A percentile compares a stretch with the other conserved stretches of the same genome.
These are phyloP conservation scores for Solanum acaule DNA, from an alignment of 257 asterid species.

Conservation along the genomic window DNA sequence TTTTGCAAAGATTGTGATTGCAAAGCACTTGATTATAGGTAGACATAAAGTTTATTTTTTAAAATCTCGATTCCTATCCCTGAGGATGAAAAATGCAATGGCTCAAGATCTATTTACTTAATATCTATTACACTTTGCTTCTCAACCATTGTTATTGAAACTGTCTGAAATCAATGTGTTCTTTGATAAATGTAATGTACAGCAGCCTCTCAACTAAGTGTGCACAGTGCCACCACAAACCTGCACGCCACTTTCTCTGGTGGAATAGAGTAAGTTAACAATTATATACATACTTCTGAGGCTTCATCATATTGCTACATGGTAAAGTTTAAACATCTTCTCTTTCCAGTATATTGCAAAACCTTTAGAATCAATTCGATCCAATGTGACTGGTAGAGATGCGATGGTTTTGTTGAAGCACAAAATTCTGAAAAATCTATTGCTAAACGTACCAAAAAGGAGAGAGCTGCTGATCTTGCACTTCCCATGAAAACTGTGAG, in stretches of 20 bases:
- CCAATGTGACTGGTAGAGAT: conserved; percentile 28
- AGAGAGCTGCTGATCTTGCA: conserved; percentile 91
- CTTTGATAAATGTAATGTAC: not conserved
- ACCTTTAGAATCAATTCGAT: conserved; percentile 52
- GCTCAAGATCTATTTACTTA: not conserved
- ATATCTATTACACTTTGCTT: not conserved
- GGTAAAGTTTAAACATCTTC: not conserved
- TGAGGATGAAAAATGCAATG: not conserved
- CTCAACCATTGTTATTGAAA: not conserved
- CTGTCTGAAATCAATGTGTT: too few species aligned
- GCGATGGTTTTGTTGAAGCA: conserved; percentile 81
- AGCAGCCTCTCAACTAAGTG: not conserved
- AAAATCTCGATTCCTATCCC: not conserved
- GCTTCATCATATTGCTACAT: not conserved
- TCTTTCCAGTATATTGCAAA: conserved; percentile 44
- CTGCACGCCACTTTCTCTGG: not conserved
- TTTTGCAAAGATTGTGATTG: conserved; percentile 59
- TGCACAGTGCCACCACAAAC: not conserved
- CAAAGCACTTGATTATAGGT: conserved; percentile 37
- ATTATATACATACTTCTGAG: not conserved
- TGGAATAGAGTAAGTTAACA: conserved; percentile 16
- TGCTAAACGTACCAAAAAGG: conserved; percentile 61
- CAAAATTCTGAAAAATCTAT: conserved; percentile 37
- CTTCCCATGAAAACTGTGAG: conserved; percentile 68
- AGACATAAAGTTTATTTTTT: not conserved